Conservation (phyloP, 2,329 filamentous ascomycete genomes). For the Ceratocystiopsis sp. region DNA sequence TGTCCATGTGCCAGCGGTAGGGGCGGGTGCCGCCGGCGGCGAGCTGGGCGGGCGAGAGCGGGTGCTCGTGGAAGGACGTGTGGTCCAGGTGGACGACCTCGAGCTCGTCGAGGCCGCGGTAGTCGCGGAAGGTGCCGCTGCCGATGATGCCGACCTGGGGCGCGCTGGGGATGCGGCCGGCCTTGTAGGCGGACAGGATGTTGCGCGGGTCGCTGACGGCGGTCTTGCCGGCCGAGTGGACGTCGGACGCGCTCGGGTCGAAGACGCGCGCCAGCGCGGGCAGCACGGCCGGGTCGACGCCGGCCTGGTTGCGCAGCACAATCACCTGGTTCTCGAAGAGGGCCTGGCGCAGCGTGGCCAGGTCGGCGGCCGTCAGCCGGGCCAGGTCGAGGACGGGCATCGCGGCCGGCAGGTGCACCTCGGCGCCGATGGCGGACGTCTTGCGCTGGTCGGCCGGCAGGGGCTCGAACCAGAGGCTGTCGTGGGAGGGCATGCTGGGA, state of each 20-base stretch:
- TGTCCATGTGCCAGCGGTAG: conserved; percentile 69
- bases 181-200: conserved; percentile 7
- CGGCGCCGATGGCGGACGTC: conserved; percentile 6
- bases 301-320: conserved; percentile 8
- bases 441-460: conserved; percentile 5
- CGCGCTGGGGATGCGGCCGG: conserved; percentile 5
- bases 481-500: conserved; percentile 3
- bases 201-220: conserved; percentile 8
- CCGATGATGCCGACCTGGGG: conserved; percentile 9
- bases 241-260: conserved; percentile 6
- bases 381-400: conserved; percentile 2
- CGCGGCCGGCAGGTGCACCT: conserved; percentile 3
- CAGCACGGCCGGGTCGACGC: conserved; percentile 3
- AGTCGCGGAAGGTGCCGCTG: conserved; percentile 5
- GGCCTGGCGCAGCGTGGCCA: conserved; percentile 2
- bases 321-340: conserved; percentile 8
- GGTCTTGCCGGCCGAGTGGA: conserved; percentile 7
- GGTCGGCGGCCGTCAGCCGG: conserved; percentile 2
- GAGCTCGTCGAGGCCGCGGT: conserved; percentile 5
- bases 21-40: conserved; percentile 32
- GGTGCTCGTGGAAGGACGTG: conserved; percentile 7
- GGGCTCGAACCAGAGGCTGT: conserved; percentile 6
- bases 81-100: conserved; percentile 7
- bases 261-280: conserved; percentile 6
- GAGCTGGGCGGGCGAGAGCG: conserved; percentile 23